Evolutionary conservation across 345 rosid species (phyloP).

Genomic region (Firmiana major): DNA sequence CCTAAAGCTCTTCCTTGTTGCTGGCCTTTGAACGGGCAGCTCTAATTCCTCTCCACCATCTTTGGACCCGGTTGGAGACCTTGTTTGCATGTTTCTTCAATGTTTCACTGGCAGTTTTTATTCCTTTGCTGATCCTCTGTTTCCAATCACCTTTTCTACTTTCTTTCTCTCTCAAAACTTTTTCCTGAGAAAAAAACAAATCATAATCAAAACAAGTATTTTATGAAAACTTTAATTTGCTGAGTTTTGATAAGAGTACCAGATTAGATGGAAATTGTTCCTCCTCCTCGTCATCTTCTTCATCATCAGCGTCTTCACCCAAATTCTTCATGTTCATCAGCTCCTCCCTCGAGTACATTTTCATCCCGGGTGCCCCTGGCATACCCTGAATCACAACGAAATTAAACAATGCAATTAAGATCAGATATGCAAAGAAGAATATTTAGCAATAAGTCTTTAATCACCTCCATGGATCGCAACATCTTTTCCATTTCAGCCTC

Average conservation of each 20-base stretch:
- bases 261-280: slow-evolving; percentile 59
- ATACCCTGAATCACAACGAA: slow-evolving; percentile 52
- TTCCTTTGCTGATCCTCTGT: slow-evolving; percentile 17
- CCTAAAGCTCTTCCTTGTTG: slow-evolving; percentile 64
- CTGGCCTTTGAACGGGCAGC: slow-evolving; percentile 15
- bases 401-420: neutral
- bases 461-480: slow-evolving; percentile 86
- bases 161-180: slow-evolving; percentile 24
- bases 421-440: neutral
- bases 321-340: slow-evolving; percentile 62
- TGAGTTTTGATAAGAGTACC: slow-evolving; percentile 36
- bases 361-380: slow-evolving; percentile 96
- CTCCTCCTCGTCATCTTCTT: slow-evolving; percentile 45
- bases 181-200: slow-evolving; percentile 44
- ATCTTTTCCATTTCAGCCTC: slow-evolving; percentile 98
- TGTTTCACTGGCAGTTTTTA: slow-evolving; percentile 38
- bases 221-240: neutral
- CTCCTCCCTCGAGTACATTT: slow-evolving; percentile 88
- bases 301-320: slow-evolving; percentile 62
- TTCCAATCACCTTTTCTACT: slow-evolving; percentile 45
- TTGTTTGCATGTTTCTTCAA: slow-evolving; percentile 61
- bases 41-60: slow-evolving; percentile 66
- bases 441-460: neutral
- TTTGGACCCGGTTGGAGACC: slow-evolving; percentile 39
- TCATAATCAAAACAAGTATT: neutral